Percentiles rank a stretch among this genome's conserved stretches.
Conservation (phyloP, 2,329 filamentous ascomycete species). For the Cladosporium sp. region DNA sequence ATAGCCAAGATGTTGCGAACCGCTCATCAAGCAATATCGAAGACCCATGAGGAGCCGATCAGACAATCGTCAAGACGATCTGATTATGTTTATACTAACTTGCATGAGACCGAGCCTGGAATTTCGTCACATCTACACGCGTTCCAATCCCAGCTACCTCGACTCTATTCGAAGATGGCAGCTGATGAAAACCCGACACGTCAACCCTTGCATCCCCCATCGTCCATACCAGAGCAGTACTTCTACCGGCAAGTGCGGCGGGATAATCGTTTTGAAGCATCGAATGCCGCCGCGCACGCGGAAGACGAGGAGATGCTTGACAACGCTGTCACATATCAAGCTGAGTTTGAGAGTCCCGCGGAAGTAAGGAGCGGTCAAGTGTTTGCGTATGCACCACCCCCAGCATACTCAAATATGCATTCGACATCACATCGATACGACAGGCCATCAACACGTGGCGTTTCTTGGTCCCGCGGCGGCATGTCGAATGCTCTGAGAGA, state of each 20-base stretch:
- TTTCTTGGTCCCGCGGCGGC: background rate
- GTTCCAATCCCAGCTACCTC: no score
- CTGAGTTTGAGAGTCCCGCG: no score
- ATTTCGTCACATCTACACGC: no score
- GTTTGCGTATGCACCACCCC: background rate
- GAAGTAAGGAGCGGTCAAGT: background rate
- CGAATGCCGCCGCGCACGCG: background rate
- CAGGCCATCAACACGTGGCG: background rate
- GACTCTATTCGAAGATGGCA: no score
- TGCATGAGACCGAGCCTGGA: background rate
- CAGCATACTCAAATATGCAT: background rate
- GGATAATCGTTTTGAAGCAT: no score
- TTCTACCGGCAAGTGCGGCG: background rate
- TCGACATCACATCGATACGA: background rate
- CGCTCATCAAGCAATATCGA: conserved; percentile 2
- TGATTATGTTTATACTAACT: background rate
- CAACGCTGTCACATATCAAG: background rate
- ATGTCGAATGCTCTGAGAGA: background rate
- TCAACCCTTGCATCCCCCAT: background rate
- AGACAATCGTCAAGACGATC: background rate
- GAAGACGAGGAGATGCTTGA: background rate
- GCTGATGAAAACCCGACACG: no score
- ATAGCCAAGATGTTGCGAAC: background rate
- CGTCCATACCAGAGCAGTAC: background rate
- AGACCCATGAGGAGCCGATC: background rate